phyloP scores from a whole-genome alignment of 768 basidiomycete genomes.

The Trametes gibbosa region DNA sequence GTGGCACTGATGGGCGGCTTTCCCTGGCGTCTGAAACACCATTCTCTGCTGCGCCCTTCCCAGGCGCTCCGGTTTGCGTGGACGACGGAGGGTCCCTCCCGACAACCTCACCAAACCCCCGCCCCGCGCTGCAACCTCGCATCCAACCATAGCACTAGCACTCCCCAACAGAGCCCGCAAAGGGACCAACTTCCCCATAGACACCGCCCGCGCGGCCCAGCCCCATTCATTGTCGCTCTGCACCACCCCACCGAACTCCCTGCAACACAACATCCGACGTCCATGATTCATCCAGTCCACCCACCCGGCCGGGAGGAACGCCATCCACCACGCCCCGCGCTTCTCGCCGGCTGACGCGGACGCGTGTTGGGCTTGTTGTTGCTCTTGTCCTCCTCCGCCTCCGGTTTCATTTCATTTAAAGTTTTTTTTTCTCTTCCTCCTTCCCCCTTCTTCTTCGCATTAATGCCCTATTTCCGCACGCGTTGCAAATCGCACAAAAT shows the following conservation, averaged over 20 bases:
- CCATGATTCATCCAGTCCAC: background rate
- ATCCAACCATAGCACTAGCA: background rate
- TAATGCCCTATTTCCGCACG: background rate
- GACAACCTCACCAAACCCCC: background rate
- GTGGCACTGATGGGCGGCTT: slow-evolving; percentile 20
- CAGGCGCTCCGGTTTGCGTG: slow-evolving; percentile 20
- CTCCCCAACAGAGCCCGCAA: background rate
- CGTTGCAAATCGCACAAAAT: background rate
- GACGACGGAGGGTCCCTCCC: slow-evolving; percentile 4
- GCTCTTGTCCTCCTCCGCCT: too few relatives aligned
- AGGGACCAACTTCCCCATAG: background rate
- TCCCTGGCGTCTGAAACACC: slow-evolving; percentile 19
- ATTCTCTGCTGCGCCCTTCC: slow-evolving; percentile 5
- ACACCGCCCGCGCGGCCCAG: background rate
- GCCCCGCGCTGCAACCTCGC: background rate
- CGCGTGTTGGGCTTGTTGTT: too few relatives aligned
- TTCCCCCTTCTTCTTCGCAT: background rate
- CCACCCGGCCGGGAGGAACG: slow-evolving; percentile 5
- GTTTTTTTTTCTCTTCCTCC: background rate
- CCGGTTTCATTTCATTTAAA: background rate
- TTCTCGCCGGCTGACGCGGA: slow-evolving; percentile 17
- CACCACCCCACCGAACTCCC: background rate
- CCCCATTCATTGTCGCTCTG: background rate
- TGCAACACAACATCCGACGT: too few relatives aligned
- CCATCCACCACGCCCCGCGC: slow-evolving; percentile 19